Conservation (phyloP, 2,329 filamentous ascomycete genomes). For the Sarocladiaceae sp. region DNA sequence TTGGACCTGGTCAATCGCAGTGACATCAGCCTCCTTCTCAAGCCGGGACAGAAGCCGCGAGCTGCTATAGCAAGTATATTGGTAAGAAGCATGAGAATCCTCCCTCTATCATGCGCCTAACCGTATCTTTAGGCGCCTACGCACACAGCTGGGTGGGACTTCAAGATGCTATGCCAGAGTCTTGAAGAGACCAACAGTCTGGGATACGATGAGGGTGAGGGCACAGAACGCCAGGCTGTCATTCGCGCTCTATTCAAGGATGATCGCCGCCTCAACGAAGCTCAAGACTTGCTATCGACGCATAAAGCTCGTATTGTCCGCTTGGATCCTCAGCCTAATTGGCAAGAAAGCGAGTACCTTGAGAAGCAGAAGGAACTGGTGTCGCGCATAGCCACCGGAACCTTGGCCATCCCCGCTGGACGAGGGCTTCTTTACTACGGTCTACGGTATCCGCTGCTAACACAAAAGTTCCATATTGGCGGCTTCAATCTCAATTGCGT, state of each 20-base stretch:
- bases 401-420: conserved; percentile 81
- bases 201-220: conserved; percentile 70
- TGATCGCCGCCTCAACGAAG: conserved; percentile 84
- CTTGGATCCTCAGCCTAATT: conserved; percentile 65
- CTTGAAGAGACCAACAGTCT: conserved; percentile 53
- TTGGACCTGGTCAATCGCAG: conserved; percentile 73
- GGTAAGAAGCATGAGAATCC: conserved; percentile 34
- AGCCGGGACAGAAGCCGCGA: conserved; percentile 28
- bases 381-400: conserved; percentile 78
- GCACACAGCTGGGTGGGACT: conserved; percentile 65
- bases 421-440: conserved; percentile 84
- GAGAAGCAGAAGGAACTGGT: conserved; percentile 91
- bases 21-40: conserved; percentile 66
- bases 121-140: conserved; percentile 44
- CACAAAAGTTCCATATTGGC: conserved; percentile 82
- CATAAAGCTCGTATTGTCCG: conserved; percentile 73
- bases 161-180: conserved; percentile 68
- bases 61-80: conserved; percentile 31
- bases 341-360: conserved; percentile 79
- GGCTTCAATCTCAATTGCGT: conserved; percentile 90
- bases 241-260: conserved; percentile 86
- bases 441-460: conserved; percentile 79
- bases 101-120: conserved; percentile 5
- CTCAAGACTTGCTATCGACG: conserved; percentile 77
- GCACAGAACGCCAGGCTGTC: conserved; percentile 75